Conservation (phyloP, 1,139 yeast genomes). For the Kluyveromyces sp. region DNA sequence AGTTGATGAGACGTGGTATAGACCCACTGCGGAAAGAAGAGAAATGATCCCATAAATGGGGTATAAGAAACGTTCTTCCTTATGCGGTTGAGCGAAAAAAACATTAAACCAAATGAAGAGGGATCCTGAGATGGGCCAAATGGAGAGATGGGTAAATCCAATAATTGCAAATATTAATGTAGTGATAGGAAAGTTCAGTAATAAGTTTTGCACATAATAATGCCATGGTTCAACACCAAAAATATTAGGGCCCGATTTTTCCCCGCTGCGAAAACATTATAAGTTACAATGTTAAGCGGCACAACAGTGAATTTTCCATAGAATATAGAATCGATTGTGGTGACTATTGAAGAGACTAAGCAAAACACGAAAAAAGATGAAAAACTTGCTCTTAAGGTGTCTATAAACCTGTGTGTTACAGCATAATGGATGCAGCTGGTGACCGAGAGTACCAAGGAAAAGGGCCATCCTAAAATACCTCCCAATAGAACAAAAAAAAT, state of each 20-base stretch:
- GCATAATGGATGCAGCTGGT: constrained; percentile 42
- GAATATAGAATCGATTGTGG: constrained; percentile 53
- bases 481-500: constrained; percentile 49
- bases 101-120: constrained; percentile 58
- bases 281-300: constrained; percentile 73
- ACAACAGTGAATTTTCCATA: constrained; percentile 61
- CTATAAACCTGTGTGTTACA: constrained; percentile 22
- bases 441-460: constrained; percentile 55
- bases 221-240: constrained; percentile 83
- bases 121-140: constrained; percentile 36
- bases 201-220: constrained; percentile 62
- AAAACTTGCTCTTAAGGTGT: constrained; percentile 25
- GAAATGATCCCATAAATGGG: constrained; percentile 71
- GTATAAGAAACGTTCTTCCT: constrained; percentile 86
- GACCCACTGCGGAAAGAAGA: constrained; percentile 53
- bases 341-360: constrained; percentile 32
- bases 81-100: constrained; percentile 75
- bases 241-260: constrained; percentile 75
- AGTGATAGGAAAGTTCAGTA: constrained; percentile 59
- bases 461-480: constrained; percentile 89
- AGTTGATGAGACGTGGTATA: not conserved
- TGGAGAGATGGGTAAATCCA: constrained; percentile 20
- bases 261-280: constrained; percentile 72
- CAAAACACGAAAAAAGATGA: constrained; percentile 30
- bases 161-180: constrained; percentile 24